Evolutionary conservation across 768 basidiomycete genomes (phyloP), one percentile per base, ranked within the genome.

Genomic region (Pisolithus marmoratus): DNA sequence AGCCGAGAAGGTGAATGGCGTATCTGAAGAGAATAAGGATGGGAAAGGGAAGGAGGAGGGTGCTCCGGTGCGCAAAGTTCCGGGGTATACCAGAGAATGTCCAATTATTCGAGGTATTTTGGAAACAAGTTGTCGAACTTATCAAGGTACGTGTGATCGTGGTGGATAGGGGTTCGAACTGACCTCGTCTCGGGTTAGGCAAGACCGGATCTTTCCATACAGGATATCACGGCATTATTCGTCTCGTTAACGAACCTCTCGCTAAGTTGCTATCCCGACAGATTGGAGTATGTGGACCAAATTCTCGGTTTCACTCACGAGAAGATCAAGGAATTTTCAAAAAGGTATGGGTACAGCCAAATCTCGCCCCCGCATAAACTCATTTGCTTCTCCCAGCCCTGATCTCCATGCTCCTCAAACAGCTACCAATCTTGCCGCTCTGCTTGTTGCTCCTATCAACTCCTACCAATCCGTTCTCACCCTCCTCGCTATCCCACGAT

Each of bases 381-480:
- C 48, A 22, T 27, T 52, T 51, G 20, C 42, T 26, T 12, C 8
- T 46, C 37, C 1, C 56, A 94, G 92, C 59, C 79, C 95, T 19
- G 96, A 98, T 56, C 75, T 98, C 1, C 89, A 96, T 60, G 79
- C 88, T 17, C 84, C 83, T 34, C 87, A 88, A 70, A 97, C 96
- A 3, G 90, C 84, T 1, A 74, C 83, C 27, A 92, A 98, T 63
- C 87, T 98, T n/a, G 83, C 94, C 24, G 81, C 92, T 3, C 79
- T 98, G 31, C 84, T 99, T 5, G 80, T 93, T 17, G 90, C 95
- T 1, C 95, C 96, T 2, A 95, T 97, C 61, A 94, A 93, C 63
- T 92, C 92, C 8, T 98, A 99, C 65, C 86, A 90, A 72, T 95
- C 94, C 31, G 91, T 94, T 17, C 85, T 99, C 52, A 97, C 95